A percentile compares a stretch with the other conserved stretches of the same genome.
phyloP scores from a whole-genome alignment of 2,329 filamentous ascomycete genomes.

The Xylariaceae sp. region DNA sequence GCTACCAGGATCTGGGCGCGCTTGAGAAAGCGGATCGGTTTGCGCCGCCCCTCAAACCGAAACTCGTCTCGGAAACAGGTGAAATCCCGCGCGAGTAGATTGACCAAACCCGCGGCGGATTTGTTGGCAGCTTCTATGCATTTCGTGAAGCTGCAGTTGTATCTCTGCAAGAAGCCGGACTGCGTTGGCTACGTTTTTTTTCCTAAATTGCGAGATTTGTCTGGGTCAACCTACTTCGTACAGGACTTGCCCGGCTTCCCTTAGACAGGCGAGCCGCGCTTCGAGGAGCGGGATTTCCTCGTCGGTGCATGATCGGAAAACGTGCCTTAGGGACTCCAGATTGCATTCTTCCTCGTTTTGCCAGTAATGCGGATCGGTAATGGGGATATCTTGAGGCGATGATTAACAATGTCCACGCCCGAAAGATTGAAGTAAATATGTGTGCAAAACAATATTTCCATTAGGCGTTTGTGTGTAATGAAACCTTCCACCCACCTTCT shows the following conservation, averaged over 20 bases:
- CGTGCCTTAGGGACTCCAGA: constrained; percentile 69
- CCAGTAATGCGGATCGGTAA: constrained; percentile 90
- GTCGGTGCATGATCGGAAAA: constrained; percentile 85
- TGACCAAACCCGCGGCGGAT: constrained; percentile 84
- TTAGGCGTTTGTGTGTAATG: neutral
- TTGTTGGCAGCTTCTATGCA: constrained; percentile 73
- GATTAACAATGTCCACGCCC: constrained; percentile 27
- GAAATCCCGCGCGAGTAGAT: constrained; percentile 81
- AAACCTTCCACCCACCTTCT: constrained; percentile 62
- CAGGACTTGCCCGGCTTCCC: constrained; percentile 81
- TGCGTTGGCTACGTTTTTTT: constrained; percentile 28
- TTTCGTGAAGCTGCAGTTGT: constrained; percentile 72
- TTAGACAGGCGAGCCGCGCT: constrained; percentile 76
- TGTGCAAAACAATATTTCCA: neutral
- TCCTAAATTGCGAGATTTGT: constrained; percentile 8
- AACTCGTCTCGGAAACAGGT: constrained; percentile 84
- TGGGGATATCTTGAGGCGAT: constrained; percentile 68
- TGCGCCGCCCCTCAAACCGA: constrained; percentile 69
- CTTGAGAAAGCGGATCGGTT: constrained; percentile 81
- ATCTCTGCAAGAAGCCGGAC: constrained; percentile 57
- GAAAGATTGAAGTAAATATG: neutral
- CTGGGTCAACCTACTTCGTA: constrained; percentile 61
- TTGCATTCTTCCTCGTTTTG: constrained; percentile 74
- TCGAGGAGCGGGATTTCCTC: constrained; percentile 85
- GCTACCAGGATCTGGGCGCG: constrained; percentile 95